These are phyloP conservation scores for Kodamaea kaohsiungensis DNA, from an alignment of 805 yeast genomes.

Conservation along the genomic window DNA sequence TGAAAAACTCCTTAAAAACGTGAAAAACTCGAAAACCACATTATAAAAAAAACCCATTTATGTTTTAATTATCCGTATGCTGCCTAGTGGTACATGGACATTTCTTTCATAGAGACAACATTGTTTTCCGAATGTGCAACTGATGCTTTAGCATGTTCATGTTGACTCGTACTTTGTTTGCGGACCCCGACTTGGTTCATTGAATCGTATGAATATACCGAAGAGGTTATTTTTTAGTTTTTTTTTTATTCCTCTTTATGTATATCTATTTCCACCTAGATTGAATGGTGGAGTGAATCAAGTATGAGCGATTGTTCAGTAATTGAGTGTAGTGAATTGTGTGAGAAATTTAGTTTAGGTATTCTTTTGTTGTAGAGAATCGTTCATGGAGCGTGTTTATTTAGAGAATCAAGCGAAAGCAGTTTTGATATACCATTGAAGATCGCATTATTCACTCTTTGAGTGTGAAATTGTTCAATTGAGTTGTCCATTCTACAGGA, in stretches of 20 bases:
- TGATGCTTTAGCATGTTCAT: neutral
- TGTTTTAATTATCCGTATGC: neutral
- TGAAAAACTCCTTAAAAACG: neutral
- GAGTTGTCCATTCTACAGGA: too few species aligned
- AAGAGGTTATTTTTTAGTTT: slow-evolving; percentile 4
- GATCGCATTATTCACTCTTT: too few species aligned
- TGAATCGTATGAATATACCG: neutral
- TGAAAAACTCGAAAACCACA: neutral
- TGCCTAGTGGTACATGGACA: neutral
- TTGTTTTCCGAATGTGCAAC: neutral
- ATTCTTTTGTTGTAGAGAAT: too few species aligned
- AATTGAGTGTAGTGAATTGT: neutral
- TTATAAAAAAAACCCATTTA: slow-evolving; percentile 3
- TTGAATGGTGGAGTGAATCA: neutral
- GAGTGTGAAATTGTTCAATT: too few species aligned
- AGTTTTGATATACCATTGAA: too few species aligned
- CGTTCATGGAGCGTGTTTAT: too few species aligned
- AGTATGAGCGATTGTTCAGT: neutral
- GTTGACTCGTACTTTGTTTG: neutral
- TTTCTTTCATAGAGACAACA: neutral
- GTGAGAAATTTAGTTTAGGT: neutral
- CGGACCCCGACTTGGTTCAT: neutral
- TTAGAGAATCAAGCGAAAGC: too few species aligned
- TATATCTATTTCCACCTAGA: neutral
- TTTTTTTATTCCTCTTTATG: neutral